Evolutionary conservation across 331 rosid species (phyloP), one percentile per base, ranked within the genome.

Genomic region (Quercus phellos): DNA sequence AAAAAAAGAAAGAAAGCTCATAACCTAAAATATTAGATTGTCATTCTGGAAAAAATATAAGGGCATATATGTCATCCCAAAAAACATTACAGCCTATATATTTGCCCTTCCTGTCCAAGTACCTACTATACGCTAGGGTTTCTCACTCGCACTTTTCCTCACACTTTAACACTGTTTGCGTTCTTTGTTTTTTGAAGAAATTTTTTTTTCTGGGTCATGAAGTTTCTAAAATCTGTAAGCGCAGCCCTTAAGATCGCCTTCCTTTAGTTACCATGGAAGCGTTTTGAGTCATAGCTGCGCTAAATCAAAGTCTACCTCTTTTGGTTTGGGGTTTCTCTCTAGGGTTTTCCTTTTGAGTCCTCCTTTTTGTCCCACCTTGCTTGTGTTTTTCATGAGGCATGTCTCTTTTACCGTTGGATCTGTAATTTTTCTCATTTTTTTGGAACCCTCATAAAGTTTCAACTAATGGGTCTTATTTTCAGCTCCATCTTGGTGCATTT

Each of bases 171-270:
- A 46, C 46, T 38, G 46, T 8, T 2, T 2, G 1, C 12, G 46
- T 38, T 38, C 2, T 8, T 0, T 2, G 0, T 46, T 12, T 46
- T 2, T 11, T 2, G 4, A 46, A 46, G 10, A 6, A 43, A 2
- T 0, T 43, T 46, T 46, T 12, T 43, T 46, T 46, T 12, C 17
- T 46, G 53, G 17, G 53, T 46, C 53, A 11, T 46, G 53, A 46
- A 46, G 4, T 46, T 46, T 11, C 1, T 12, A 0, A 38, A 14
- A 35, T 6, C 34, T n/a, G 6, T n/a, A 43, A 77, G 97, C 92
- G 87, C 82, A 42, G 96, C 98, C 93, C 98, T 90, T 92, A 85
- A 88, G 91, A 87, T 90, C 88, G 91, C 93, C 98, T 93, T 90
- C 91, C 93, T 46, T 27, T 7, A 18, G n/a, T 6, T 72, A 9